Evolutionary conservation across 2,329 filamentous ascomycete species (phyloP).

Genomic region (Cadophora malorum): DNA sequence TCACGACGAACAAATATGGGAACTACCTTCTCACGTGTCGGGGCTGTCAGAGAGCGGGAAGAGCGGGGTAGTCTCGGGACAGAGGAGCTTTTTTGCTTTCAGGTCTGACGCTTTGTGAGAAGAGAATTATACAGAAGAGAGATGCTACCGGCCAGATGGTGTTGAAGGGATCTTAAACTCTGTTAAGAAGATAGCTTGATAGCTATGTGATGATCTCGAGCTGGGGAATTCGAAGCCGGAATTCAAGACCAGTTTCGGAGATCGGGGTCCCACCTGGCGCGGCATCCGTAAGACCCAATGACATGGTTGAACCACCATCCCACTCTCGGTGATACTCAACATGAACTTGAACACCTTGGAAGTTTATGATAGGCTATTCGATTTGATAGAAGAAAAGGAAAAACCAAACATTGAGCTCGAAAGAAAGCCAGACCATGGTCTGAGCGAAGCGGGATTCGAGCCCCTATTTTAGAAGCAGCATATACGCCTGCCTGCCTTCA

Average conservation of each 20-base stretch:
- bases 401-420: not conserved
- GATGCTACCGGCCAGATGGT: not conserved
- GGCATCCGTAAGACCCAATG: not conserved
- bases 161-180: not conserved
- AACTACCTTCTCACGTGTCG: not conserved
- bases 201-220: not conserved
- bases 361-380: not conserved
- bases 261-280: not conserved
- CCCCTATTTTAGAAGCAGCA: not conserved
- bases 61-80: slow-evolving; percentile 17
- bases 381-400: not conserved
- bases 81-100: slow-evolving; percentile 2
- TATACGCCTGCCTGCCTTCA: not conserved
- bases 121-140: not conserved
- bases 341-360: not conserved
- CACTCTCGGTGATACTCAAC: not conserved
- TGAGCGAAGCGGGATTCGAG: not conserved
- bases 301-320: not conserved
- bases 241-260: not conserved
- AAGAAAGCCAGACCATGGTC: not conserved
- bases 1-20: not conserved
- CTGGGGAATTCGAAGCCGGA: not conserved
- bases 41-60: not conserved
- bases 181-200: not conserved
- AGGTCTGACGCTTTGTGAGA: not conserved